Evolutionary conservation across 352 stramenopile genomes (phyloP).

Genomic region (Phytopythium sindhum): DNA sequence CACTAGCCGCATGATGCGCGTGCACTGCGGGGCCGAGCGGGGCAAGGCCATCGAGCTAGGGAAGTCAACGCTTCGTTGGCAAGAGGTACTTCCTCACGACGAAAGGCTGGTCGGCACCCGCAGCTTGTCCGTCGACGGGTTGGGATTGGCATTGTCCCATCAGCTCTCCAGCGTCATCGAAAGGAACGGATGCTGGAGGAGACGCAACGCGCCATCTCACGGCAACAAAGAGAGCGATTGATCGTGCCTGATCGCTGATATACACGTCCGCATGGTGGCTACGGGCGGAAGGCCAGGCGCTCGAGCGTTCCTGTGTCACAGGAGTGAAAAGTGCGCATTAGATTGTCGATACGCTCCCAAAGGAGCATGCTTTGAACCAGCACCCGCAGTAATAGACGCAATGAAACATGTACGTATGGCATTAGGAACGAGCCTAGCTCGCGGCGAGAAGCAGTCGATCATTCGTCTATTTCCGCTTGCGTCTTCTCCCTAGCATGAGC

Average conservation of each 20-base stretch:
- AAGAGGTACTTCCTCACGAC: constrained; percentile 18
- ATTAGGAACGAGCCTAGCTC: no score
- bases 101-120: neutral
- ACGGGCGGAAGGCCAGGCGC: neutral
- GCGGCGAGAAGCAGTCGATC: neutral
- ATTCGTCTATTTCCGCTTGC: neutral
- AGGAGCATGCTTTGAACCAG: neutral
- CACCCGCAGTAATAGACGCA: neutral
- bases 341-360: neutral
- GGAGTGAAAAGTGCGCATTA: neutral
- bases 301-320: neutral
- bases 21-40: neutral
- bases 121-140: neutral
- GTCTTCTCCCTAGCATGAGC: neutral
- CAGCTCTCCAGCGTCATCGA: no score
- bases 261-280: neutral
- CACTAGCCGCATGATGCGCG: constrained; percentile 9
- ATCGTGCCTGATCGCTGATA: neutral
- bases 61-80: neutral
- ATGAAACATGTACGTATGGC: neutral
- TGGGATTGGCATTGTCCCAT: neutral
- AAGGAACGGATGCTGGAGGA: neutral
- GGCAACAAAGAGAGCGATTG: neutral
- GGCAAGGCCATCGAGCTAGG: neutral
- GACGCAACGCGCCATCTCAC: no score